Conservation (phyloP, 768 basidiomycete species). For the Lyophyllum atratum region DNA sequence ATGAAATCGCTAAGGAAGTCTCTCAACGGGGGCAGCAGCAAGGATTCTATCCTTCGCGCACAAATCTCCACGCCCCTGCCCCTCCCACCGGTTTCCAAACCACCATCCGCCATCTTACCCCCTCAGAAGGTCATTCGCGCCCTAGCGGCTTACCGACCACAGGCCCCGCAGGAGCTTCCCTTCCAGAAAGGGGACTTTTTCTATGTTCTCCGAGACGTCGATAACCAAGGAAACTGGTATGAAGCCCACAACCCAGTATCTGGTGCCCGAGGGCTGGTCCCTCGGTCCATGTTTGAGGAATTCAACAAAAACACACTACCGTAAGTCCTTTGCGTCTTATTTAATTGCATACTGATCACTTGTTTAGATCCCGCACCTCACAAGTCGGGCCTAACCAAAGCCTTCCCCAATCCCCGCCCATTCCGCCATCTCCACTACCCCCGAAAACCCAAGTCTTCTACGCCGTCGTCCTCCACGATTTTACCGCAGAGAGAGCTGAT, state of each 20-base stretch:
- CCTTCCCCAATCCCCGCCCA: slow-evolving; percentile 24
- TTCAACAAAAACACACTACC: slow-evolving; percentile 71
- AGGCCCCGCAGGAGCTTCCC: slow-evolving; percentile 81
- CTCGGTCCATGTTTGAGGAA: slow-evolving; percentile 86
- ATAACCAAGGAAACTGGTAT: slow-evolving; percentile 68
- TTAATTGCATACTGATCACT: slow-evolving; percentile 6
- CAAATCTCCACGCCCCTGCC: slow-evolving; percentile 74
- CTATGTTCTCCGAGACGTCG: slow-evolving; percentile 83
- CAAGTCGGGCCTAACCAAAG: slow-evolving; percentile 31
- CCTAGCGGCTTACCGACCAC: slow-evolving; percentile 60
- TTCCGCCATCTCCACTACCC: slow-evolving; percentile 27
- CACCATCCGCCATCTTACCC: slow-evolving; percentile 69
- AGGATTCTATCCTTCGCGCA: slow-evolving; percentile 52
- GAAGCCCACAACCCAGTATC: slow-evolving; percentile 94
- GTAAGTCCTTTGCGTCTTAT: slow-evolving; percentile 42
- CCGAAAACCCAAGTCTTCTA: slow-evolving; percentile 75
- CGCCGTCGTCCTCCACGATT: slow-evolving; percentile 95
- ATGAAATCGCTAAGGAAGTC: slow-evolving; percentile 90
- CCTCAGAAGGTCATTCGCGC: slow-evolving; percentile 97
- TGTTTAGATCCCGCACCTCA: slow-evolving; percentile 43
- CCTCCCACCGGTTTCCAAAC: slow-evolving; percentile 68
- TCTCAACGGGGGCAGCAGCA: slow-evolving; percentile 64
- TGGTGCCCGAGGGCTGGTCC: slow-evolving; percentile 89
- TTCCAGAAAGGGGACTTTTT: slow-evolving; percentile 97
- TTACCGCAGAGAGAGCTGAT: slow-evolving; percentile 91